Conservation (phyloP, 768 basidiomycete genomes). For the Leccinum obscurum region DNA sequence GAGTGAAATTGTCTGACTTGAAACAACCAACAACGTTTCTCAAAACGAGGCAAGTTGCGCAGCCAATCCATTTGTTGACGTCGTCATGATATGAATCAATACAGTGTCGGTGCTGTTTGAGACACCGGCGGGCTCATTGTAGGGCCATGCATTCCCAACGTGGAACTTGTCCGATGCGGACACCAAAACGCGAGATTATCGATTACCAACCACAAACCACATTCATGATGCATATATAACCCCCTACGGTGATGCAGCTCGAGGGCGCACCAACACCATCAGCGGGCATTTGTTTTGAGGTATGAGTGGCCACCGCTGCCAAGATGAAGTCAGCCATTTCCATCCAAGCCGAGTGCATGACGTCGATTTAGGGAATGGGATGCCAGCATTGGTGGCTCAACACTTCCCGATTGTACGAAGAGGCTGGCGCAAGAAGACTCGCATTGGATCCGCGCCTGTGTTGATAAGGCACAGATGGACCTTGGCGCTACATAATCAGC, state of each 20-base stretch:
- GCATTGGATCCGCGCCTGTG: neutral
- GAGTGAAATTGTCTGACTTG: neutral
- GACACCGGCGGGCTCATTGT: neutral
- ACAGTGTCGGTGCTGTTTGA: neutral
- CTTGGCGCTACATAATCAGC: neutral
- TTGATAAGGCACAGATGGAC: neutral
- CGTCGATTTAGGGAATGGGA: neutral
- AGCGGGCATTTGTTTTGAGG: neutral
- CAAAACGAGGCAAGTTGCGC: neutral
- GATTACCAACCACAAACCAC: slow-evolving; percentile 3
- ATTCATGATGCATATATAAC: neutral
- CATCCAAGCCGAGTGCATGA: neutral
- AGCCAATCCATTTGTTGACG: neutral
- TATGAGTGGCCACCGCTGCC: neutral
- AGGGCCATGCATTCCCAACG: neutral
- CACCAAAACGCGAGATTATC: neutral
- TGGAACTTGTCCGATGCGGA: neutral
- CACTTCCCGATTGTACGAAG: neutral
- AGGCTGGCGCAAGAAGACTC: neutral
- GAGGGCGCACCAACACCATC: neutral
- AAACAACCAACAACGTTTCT: neutral
- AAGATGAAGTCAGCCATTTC: neutral
- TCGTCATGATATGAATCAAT: neutral
- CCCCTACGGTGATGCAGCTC: neutral
- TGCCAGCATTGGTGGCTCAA: neutral